These are phyloP conservation scores for Rosa multiflora DNA, from an alignment of 306 rosid species.

Conservation along the genomic window DNA sequence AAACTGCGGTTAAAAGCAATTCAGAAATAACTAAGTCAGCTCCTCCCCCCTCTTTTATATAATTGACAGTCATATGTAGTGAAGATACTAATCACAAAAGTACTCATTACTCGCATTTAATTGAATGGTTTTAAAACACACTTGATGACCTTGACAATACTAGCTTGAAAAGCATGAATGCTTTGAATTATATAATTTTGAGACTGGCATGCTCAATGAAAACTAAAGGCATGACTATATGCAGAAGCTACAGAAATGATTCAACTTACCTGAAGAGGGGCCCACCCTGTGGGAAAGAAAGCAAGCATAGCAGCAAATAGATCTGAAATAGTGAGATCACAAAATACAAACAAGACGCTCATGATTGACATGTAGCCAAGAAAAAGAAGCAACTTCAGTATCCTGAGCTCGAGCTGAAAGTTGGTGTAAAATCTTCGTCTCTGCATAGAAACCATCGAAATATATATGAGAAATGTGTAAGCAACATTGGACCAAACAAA, in stretches of 20 bases:
- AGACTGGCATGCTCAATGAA: not conserved
- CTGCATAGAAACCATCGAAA: constrained; percentile 83
- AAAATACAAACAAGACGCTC: constrained; percentile 71
- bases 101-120: no score
- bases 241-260: not conserved
- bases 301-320: constrained; percentile 43
- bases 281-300: no score
- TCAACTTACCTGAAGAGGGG: constrained; percentile 60
- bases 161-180: no score
- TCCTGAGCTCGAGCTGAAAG: constrained; percentile 83
- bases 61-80: no score
- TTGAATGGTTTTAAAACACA: no score
- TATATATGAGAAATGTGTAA: constrained; percentile 17
- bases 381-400: constrained; percentile 84
- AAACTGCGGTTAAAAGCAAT: no score
- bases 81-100: no score
- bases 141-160: no score
- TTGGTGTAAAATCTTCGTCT: constrained; percentile 79
- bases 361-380: constrained; percentile 82
- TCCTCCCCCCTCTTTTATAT: no score
- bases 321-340: constrained; percentile 80
- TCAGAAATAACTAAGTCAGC: no score
- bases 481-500: not conserved
- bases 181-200: no score
- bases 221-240: not conserved